A percentile compares a stretch with the other conserved stretches of the same genome.
phyloP scores from a whole-genome alignment of 164 flowering plant species.

The Magnolia kwangsiensis region DNA sequence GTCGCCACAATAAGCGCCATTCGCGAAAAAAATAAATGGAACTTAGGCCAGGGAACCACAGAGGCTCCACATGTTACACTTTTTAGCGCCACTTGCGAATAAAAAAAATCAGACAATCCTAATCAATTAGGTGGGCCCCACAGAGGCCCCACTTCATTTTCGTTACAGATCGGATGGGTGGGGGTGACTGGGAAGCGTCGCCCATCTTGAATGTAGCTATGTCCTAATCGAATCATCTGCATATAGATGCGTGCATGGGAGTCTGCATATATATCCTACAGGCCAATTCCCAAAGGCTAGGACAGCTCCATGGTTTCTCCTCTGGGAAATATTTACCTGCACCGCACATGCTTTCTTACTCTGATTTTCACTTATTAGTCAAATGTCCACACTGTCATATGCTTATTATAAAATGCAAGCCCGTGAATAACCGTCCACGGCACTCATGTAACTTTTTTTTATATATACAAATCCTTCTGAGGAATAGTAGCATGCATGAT shows the following conservation, averaged over 20 bases:
- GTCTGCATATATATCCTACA: background rate
- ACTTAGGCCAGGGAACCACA: background rate
- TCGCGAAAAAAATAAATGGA: background rate
- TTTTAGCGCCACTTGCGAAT: background rate
- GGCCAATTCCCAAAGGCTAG: background rate
- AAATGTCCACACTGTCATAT: background rate
- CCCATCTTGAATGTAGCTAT: background rate
- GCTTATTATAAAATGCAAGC: background rate
- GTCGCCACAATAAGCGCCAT: slow-evolving; percentile 23
- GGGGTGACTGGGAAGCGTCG: background rate
- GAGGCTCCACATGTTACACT: slow-evolving; percentile 4
- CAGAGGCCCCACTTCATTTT: too few relatives aligned
- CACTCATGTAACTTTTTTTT: background rate
- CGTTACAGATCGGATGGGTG: background rate
- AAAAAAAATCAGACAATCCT: background rate
- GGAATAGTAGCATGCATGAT: background rate
- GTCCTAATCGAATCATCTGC: background rate
- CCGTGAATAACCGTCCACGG: background rate
- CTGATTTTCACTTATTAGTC: background rate
- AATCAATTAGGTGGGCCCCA: background rate
- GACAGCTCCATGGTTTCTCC: background rate
- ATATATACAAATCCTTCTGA: background rate
- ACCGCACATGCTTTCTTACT: background rate
- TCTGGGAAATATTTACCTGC: background rate
- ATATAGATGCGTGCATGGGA: background rate